Evolutionary conservation across 768 basidiomycete species (phyloP), one percentile per base, ranked within the genome.

Genomic region (Boletus speciosus): DNA sequence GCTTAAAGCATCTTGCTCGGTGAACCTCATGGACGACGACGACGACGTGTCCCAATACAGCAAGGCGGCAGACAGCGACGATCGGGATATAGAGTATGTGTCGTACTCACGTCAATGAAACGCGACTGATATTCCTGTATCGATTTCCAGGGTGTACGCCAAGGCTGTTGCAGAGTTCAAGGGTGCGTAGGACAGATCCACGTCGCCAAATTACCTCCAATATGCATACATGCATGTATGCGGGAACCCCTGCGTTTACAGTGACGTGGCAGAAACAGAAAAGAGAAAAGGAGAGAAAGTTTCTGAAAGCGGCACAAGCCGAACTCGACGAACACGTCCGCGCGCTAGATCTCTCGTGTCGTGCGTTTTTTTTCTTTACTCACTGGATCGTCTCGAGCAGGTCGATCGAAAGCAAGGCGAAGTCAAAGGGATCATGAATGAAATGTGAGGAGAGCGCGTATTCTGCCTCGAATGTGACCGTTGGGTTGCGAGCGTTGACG

Each of bases 201-300:
- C 34, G 0, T 23, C 14, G 1, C 29, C 19, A 15, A 40, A 1
- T n/a, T 3, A 6, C 21, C 37, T 10, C 5, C 7, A 15, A n/a
- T 37, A 21, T 31, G 37, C 38, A 52, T 52, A 25, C n/a, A 37
- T 38, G 51, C 49, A 16, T 19, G 31, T 21, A 32, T 45, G 44
- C 44, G 36, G 44, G 4, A 31, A 19, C 4, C 15, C 23, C 6
- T 34, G 21, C 35, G 3, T 1, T 19, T 12, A 29, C 46, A 71
- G 69, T 67, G 38, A 60, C 70, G 8, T 72, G 70, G 70, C 62
- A 70, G 45, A 70, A 63, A 56, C 66, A 71, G n/a, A 62, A 59
- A 27, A 57, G 25, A 36, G 62, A 62, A 46, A 70, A 62, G 27
- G 61, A 70, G 35, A 47, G 19, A 38, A 66, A 45, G 51, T 58